Conservation (phyloP, 2,329 filamentous ascomycete species). For the Trichoderma semiorbis region DNA sequence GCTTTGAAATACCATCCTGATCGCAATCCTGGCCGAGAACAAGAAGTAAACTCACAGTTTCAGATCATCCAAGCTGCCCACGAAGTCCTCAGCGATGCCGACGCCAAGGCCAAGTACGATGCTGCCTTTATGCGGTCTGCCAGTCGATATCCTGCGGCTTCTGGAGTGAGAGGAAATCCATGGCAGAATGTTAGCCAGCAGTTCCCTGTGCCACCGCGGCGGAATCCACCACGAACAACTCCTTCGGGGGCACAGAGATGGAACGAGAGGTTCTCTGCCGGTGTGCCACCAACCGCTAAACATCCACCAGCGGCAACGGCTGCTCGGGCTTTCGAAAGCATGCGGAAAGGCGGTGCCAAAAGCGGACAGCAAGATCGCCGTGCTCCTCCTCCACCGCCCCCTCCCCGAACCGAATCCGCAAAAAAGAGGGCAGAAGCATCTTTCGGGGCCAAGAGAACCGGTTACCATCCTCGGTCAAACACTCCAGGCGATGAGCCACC, state of each 20-base stretch:
- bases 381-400: constrained; percentile 33
- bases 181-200: constrained; percentile 49
- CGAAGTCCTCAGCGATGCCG: constrained; percentile 61
- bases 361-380: constrained; percentile 27
- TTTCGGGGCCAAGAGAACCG: constrained; percentile 49
- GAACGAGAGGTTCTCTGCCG: constrained; percentile 39
- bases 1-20: constrained; percentile 86
- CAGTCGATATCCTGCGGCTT: constrained; percentile 44
- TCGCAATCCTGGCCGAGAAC: constrained; percentile 78
- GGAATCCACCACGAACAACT: constrained; percentile 30
- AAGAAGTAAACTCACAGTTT: constrained; percentile 76
- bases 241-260: constrained; percentile 46
- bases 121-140: constrained; percentile 37
- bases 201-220: constrained; percentile 50
- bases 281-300: constrained; percentile 43
- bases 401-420: constrained; percentile 49
- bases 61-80: constrained; percentile 83
- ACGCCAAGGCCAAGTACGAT: constrained; percentile 52
- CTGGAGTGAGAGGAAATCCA: constrained; percentile 56
- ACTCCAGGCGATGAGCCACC: constrained; percentile 50
- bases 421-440: constrained; percentile 53
- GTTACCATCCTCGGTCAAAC: constrained; percentile 49
- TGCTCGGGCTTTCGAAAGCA: constrained; percentile 42
- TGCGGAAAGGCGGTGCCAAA: constrained; percentile 37
- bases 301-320: constrained; percentile 39